Percentiles rank a stretch among this genome's conserved stretches.
These are phyloP conservation scores for Quercus glauca DNA, from an alignment of 306 rosid species.

Conservation along the genomic window DNA sequence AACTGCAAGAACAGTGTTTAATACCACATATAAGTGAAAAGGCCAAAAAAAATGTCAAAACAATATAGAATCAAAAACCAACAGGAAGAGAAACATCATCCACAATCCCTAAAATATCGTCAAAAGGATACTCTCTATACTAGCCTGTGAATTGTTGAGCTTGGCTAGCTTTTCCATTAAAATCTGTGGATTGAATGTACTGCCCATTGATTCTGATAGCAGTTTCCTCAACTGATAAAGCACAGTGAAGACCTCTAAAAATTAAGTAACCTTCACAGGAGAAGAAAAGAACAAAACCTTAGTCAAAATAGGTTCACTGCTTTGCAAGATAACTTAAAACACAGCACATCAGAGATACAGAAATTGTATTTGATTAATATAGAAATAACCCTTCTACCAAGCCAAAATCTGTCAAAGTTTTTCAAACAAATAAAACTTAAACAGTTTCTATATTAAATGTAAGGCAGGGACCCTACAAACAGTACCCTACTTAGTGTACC, in stretches of 20 bases:
- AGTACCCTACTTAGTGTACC: not conserved
- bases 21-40: slow-evolving; percentile 9
- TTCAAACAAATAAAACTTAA: not conserved
- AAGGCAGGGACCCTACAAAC: not conserved
- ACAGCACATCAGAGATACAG: not conserved
- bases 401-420: not conserved
- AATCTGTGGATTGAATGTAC: slow-evolving; percentile 97
- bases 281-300: slow-evolving; percentile 1
- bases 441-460: not conserved
- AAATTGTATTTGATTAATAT: not conserved
- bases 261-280: slow-evolving; percentile 33
- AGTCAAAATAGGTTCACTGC: slow-evolving; percentile 17
- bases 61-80: slow-evolving; percentile 8
- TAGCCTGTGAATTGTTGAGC: slow-evolving; percentile 90
- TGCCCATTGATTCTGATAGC: slow-evolving; percentile 63
- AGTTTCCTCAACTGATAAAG: slow-evolving; percentile 28
- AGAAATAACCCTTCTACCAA: not conserved
- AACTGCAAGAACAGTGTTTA: not conserved
- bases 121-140: slow-evolving; percentile 99
- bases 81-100: slow-evolving; percentile 2
- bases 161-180: slow-evolving; percentile 87
- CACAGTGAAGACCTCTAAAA: slow-evolving; percentile 28
- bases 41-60: slow-evolving; percentile 4
- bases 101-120: slow-evolving; percentile 12
- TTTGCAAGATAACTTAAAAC: not conserved